Evolutionary conservation across 2,329 filamentous ascomycete genomes (phyloP).

Genomic region (Epichloe amarillans): DNA sequence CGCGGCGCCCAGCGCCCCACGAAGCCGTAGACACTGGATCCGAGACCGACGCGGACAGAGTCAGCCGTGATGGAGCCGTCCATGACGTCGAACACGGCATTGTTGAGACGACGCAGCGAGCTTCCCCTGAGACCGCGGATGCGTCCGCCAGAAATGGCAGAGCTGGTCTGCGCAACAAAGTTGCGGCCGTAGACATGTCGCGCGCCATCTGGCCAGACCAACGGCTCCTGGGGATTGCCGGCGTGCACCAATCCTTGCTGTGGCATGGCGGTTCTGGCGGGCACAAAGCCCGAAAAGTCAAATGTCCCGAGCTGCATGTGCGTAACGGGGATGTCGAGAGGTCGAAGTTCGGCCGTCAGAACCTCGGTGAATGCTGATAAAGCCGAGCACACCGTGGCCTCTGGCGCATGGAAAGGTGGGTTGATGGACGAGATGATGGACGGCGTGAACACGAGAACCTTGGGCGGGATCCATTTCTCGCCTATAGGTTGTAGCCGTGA

Average conservation of each 20-base stretch:
- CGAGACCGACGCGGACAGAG: conserved; percentile 69
- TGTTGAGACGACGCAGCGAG: conserved; percentile 66
- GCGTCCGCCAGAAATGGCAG: conserved; percentile 41
- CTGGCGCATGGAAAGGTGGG: conserved; percentile 70
- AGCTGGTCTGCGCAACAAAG: conserved; percentile 41
- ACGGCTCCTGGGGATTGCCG: conserved; percentile 31
- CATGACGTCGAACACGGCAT: conserved; percentile 81
- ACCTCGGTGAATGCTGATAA: conserved; percentile 77
- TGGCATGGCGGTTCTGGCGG: conserved; percentile 22
- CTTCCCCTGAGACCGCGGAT: conserved; percentile 53
- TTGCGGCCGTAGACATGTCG: conserved; percentile 49
- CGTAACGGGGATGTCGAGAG: conserved; percentile 64
- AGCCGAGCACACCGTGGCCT: conserved; percentile 74
- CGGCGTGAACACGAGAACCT: conserved; percentile 66
- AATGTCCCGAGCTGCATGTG: conserved; percentile 88
- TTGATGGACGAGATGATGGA: conserved; percentile 68
- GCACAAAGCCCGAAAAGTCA: conserved; percentile 59
- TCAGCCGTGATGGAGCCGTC: conserved; percentile 47
- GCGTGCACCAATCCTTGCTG: conserved; percentile 26
- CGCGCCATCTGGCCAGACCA: conserved; percentile 50
- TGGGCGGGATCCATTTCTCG: conserved; percentile 39
- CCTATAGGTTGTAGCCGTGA: conserved; percentile 41
- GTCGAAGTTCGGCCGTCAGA: conserved; percentile 63
- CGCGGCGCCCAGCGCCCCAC: conserved; percentile 71
- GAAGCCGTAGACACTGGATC: conserved; percentile 71